Evolutionary conservation across 768 basidiomycete genomes (phyloP), one percentile per base, ranked within the genome.

Genomic region (Tylopilus vinaceipallidus): DNA sequence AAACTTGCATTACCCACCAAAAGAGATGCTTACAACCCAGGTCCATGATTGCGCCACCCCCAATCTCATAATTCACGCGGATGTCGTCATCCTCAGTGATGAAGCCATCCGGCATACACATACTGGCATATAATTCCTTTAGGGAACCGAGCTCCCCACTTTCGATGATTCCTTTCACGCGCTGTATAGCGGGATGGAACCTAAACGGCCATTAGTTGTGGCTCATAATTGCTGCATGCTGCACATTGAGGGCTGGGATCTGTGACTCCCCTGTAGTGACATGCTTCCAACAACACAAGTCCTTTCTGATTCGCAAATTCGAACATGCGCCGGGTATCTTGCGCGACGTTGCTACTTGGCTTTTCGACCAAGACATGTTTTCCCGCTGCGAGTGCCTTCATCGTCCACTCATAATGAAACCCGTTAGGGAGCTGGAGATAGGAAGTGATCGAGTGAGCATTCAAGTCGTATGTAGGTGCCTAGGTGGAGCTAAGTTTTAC

Each of bases 311-410:
- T 63, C 3, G 81, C 80, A 19, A 77, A 55, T 10, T 72, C 73
- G 50, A 76, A 80, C 73, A 84, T 80, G 45, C 71, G 65, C 4
- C 70, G 66, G 7, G 75, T 73, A 64, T 84, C 81, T 24, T 74
- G 77, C 3, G 79, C 76, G 0, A 75, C 78, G 45, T 77, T 58
- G 16, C 73, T 68, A 35, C 67, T 74, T 38, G 82, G 83, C 55
- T 84, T 85, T 56, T 86, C 84, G 17, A 83, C 67, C 10, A 84
- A 68, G 20, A 85, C 82, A 51, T 84, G 82, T 59, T 86, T 84
- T 6, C 84, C 82, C 1, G 77, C 76, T 11, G 63, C 62, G 8
- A 86, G 75, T 7, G 82, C 79, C 54, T 79, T 82, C 75, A 79
- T 80, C 0, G 82, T 81, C 82, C 81, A 86, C 58, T 85, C 82